Percentiles rank a stretch among this genome's conserved stretches.
Evolutionary conservation across 2,329 filamentous ascomycete species (phyloP).

Genomic region (Fusarium ambrosium): DNA sequence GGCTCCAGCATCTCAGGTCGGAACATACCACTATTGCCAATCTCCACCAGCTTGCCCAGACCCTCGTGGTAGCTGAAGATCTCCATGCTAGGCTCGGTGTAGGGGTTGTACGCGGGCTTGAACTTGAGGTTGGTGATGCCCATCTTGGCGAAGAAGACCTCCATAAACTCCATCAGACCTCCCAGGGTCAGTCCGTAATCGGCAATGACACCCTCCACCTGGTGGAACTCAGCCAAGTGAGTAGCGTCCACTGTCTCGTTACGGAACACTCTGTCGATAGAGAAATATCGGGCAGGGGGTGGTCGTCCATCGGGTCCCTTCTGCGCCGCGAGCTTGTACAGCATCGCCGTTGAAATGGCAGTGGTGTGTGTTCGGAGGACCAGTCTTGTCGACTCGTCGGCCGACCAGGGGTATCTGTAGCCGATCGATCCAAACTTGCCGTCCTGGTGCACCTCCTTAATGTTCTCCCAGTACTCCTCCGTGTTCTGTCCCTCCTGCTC

Average conservation of each 20-base stretch:
- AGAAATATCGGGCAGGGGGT: constrained; percentile 91
- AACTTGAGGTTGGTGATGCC: constrained; percentile 87
- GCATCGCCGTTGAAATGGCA: constrained; percentile 88
- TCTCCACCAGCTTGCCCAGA: constrained; percentile 92
- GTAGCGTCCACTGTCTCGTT: constrained; percentile 98
- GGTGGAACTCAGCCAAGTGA: constrained; percentile 97
- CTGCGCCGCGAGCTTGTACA: constrained; percentile 87
- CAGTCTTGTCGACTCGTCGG: constrained; percentile 86
- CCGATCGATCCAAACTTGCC: constrained; percentile 96
- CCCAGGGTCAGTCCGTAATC: constrained; percentile 95
- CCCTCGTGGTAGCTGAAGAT: constrained; percentile 97
- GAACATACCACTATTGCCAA: constrained; percentile 99
- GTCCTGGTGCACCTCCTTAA: constrained; percentile 87
- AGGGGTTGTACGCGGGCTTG: constrained; percentile 97
- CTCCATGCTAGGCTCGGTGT: constrained; percentile 97
- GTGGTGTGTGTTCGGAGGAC: constrained; percentile 98
- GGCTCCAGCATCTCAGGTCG: constrained; percentile 95
- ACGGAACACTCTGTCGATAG: constrained; percentile 97
- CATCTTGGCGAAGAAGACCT: constrained; percentile 97
- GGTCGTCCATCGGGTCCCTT: constrained; percentile 78
- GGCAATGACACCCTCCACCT: constrained; percentile 98
- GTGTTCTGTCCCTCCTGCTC: constrained; percentile 75
- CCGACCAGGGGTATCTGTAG: constrained; percentile 94
- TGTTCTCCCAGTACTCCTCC: constrained; percentile 88
- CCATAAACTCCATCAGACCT: constrained; percentile 92